Conservation (phyloP, 2,329 filamentous ascomycete genomes). For the Monosporascus ibericus region DNA sequence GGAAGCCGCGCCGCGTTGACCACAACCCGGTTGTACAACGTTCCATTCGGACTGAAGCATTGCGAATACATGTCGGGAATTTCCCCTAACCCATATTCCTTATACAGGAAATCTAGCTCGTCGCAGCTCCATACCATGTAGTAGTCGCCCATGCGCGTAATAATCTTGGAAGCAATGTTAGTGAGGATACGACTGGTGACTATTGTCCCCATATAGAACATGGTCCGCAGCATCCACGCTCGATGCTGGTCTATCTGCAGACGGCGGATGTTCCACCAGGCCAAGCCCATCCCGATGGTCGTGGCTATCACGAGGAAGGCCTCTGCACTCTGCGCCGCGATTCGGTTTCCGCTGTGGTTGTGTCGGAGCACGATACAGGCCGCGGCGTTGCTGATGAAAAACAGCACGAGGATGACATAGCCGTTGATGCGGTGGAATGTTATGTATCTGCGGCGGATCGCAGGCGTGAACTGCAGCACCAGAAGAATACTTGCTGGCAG, state of each 20-base stretch:
- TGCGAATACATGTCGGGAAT: too few relatives aligned
- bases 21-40: too few relatives aligned
- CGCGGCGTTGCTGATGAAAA: constrained; percentile 37
- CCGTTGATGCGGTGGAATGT: constrained; percentile 29
- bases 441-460: constrained; percentile 22
- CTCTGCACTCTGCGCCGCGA: constrained; percentile 41
- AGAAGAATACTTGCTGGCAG: constrained; percentile 35
- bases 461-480: constrained; percentile 39
- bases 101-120: too few relatives aligned
- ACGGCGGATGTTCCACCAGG: constrained; percentile 50
- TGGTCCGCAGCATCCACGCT: constrained; percentile 55
- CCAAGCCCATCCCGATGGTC: constrained; percentile 35
- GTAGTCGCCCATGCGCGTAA: constrained; percentile 20
- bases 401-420: constrained; percentile 45
- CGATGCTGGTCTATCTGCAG: constrained; percentile 59
- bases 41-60: too few relatives aligned
- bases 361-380: constrained; percentile 47
- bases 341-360: constrained; percentile 44
- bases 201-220: constrained; percentile 38
- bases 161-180: constrained; percentile 23
- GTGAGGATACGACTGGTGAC: constrained; percentile 46
- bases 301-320: constrained; percentile 40
- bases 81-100: too few relatives aligned
- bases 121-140: constrained; percentile 5
- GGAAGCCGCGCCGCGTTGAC: too few relatives aligned